Conservation (phyloP, 345 rosid species). For the Lepidium aucheri region DNA sequence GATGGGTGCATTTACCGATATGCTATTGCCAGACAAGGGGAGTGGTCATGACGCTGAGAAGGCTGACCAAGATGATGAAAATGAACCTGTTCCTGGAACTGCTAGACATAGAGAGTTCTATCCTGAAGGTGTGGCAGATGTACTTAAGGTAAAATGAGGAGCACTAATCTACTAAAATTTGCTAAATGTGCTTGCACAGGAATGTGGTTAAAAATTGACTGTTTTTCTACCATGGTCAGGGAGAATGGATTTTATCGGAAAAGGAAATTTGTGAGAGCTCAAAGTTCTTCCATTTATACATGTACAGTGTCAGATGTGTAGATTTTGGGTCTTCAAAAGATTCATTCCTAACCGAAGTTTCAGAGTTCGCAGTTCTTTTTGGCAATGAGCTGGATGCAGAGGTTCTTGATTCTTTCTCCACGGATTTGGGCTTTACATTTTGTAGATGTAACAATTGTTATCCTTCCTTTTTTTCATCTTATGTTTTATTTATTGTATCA, state of each 20-base stretch:
- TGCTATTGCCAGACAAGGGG: slow-evolving; percentile 98
- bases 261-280: slow-evolving; percentile 45
- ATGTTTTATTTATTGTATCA: slow-evolving; percentile 13
- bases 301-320: slow-evolving; percentile 67
- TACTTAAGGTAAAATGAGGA: slow-evolving; percentile 48
- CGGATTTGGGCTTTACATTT: background rate
- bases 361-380: slow-evolving; percentile 84
- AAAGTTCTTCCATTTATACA: slow-evolving; percentile 50
- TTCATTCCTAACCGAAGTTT: slow-evolving; percentile 76
- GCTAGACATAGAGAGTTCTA: slow-evolving; percentile 98
- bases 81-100: slow-evolving; percentile 98
- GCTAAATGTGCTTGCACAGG: background rate
- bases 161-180: background rate
- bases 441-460: background rate
- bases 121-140: slow-evolving; percentile 95
- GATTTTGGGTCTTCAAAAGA: slow-evolving; percentile 72
- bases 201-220: background rate
- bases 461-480: background rate
- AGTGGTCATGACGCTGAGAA: slow-evolving; percentile 81
- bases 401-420: slow-evolving; percentile 37
- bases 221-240: slow-evolving; percentile 39
- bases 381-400: slow-evolving; percentile 99
- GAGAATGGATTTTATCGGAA: slow-evolving; percentile 93
- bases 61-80: slow-evolving; percentile 76
- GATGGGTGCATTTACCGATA: slow-evolving; percentile 98